These are phyloP conservation scores for Nitzschia sp. DNA, from an alignment of 108 stramenopile genomes.

Conservation along the genomic window DNA sequence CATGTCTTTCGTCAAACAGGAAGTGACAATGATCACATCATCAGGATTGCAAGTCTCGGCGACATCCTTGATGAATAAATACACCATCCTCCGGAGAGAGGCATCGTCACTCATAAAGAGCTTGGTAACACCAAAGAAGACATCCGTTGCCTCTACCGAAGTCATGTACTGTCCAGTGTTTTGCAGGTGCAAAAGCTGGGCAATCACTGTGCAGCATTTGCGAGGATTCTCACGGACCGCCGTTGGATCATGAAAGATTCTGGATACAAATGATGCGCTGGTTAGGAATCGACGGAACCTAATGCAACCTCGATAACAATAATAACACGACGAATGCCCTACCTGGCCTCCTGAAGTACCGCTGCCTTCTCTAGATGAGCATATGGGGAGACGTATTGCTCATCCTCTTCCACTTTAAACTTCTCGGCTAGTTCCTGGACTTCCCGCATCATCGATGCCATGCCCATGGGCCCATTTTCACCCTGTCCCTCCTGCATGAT, in stretches of 20 bases:
- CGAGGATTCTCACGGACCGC: constrained; percentile 95
- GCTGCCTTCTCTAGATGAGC: constrained; percentile 96
- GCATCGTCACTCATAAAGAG: constrained; percentile 97
- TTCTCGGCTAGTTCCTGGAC: constrained; percentile 86
- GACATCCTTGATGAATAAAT: constrained; percentile 99
- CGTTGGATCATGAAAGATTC: constrained; percentile 95
- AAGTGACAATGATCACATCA: constrained; percentile 99
- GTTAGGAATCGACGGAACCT: constrained; percentile 4
- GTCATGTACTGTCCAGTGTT: constrained; percentile 84
- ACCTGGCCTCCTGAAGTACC: constrained; percentile 96
- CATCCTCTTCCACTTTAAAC: constrained; percentile 87
- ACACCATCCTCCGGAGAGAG: constrained; percentile 86
- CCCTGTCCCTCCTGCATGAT: constrained; percentile 29
- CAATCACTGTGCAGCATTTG: constrained; percentile 98
- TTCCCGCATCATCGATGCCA: constrained; percentile 75
- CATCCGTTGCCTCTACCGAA: constrained; percentile 86
- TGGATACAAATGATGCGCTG: not conserved
- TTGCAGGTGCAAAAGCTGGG: constrained; percentile 92
- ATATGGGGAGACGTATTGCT: constrained; percentile 88
- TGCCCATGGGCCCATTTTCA: constrained; percentile 61
- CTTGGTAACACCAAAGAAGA: constrained; percentile 99
- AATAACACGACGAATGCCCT: too few relatives aligned
- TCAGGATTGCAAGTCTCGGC: constrained; percentile 97
- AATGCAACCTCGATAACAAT: constrained; percentile 3
- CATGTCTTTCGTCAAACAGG: constrained; percentile 98